These are phyloP conservation scores for Paramecium primaurelia DNA, from an alignment of 73 alveolate genomes.

Conservation along the genomic window DNA sequence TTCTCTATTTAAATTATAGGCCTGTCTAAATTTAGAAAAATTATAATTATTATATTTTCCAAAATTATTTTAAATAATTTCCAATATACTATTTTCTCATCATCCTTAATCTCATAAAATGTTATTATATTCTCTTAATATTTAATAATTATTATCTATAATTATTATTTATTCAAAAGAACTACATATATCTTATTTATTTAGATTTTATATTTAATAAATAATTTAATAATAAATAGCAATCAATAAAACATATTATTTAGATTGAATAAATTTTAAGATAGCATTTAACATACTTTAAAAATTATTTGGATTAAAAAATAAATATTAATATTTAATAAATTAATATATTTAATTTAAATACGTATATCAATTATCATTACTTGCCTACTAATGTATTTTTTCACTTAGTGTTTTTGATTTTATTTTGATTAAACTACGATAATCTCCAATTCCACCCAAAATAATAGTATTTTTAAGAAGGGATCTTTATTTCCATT, in stretches of 20 bases:
- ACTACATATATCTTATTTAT: background rate
- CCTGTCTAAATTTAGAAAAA: background rate
- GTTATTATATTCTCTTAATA: background rate
- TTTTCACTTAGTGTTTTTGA: conserved; percentile 14
- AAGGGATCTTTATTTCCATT: conserved; percentile 26
- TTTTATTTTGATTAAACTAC: background rate
- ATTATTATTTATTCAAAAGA: background rate
- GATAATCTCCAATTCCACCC: background rate
- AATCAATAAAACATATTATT: too few species aligned
- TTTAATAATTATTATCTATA: too few species aligned
- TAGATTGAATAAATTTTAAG: background rate
- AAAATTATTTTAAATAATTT: background rate
- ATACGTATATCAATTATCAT: background rate
- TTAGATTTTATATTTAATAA: too few species aligned
- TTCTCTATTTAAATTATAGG: background rate
- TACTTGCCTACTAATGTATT: background rate
- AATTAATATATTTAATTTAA: background rate
- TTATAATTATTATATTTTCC: background rate
- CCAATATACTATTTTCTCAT: background rate
- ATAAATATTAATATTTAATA: too few species aligned
- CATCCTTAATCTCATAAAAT: background rate
- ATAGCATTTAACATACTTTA: too few species aligned
- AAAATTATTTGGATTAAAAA: too few species aligned
- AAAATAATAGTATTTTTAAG: background rate
- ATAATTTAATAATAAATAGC: too few species aligned